phyloP scores from a whole-genome alignment of 768 basidiomycete species.

The Termitomyces heimii region DNA sequence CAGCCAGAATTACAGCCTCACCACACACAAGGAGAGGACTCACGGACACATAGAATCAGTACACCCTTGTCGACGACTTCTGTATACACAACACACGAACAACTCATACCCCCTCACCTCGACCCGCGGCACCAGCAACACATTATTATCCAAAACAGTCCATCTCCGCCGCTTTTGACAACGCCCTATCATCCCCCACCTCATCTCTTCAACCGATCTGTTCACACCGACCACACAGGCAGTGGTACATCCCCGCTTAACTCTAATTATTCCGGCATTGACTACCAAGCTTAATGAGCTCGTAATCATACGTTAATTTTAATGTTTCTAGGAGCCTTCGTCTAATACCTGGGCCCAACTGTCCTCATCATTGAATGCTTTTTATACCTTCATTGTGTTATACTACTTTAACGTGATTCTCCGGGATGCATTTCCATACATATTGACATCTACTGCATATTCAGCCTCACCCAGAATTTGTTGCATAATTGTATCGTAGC shows the following conservation, averaged over 20 bases:
- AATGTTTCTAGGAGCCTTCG: background rate
- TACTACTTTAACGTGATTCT: background rate
- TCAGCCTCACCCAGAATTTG: background rate
- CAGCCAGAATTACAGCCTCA: constrained; percentile 13
- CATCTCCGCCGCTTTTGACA: constrained; percentile 22
- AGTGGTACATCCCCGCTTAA: constrained; percentile 11
- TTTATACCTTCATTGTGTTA: background rate
- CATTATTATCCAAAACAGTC: constrained; percentile 9
- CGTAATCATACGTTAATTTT: background rate
- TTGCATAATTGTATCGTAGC: constrained; percentile 14
- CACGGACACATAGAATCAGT: constrained; percentile 8
- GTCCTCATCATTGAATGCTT: background rate
- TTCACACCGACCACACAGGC: background rate
- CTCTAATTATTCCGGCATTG: constrained; percentile 11
- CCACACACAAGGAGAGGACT: constrained; percentile 8
- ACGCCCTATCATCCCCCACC: constrained; percentile 21
- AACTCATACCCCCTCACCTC: background rate
- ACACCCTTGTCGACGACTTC: constrained; percentile 3
- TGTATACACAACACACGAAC: constrained; percentile 2
- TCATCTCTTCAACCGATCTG: constrained; percentile 7
- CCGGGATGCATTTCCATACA: background rate
- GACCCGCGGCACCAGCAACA: constrained; percentile 8
- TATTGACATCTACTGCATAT: constrained; percentile 5
- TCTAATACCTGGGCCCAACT: background rate
- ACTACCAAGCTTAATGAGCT: background rate